Evolutionary conservation across 2,329 filamentous ascomycete species (phyloP), one percentile per base, ranked within the genome.

Genomic region (Cercospora sp.): DNA sequence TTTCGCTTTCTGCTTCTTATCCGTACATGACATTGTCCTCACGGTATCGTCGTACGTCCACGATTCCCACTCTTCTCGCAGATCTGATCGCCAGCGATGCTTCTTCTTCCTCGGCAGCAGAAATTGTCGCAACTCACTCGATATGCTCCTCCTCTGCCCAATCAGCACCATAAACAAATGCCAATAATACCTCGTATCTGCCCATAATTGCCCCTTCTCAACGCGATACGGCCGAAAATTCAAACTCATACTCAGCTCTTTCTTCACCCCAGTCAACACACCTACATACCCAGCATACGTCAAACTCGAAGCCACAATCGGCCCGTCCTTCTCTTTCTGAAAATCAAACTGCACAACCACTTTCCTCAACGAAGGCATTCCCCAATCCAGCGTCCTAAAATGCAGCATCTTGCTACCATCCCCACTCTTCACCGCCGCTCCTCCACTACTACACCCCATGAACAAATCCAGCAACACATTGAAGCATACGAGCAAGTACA

Each of bases 371-470:
- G 70, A 70, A 66, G 81, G 79, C 81, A 84, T 84, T 1, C 75
- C 80, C 82, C 82, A 84, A 68, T 85, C 82, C 49, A 84, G 70
- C 3, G 85, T 86, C 16, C 86, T 80, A 70, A 87, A 88, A 75
- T 88, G 86, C 69, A 87, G 73, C 79, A 88, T 82, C 40, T 79
- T 77, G 21, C 71, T 69, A 70, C 63, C 59, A 2, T 72, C 70
- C 10, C 63, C 69, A 24, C 74, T 74, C 34, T 71, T 68, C 8
- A 80, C 75, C 37, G 76, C 69, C 5, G 80, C 79, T 16, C 82
- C 86, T 24, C 86, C 86, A 69, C 86, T 89, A 1, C 88, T 90
- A 74, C 89, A 91, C 2, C 88, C 89, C 78, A 91, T 84, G 40
- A 91, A 80, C 5, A 86, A 78, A 72, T 91, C 89, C 1, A 91